Evolutionary conservation across 306 rosid genomes (phyloP), one percentile per base, ranked within the genome.

Genomic region (Castanea crenata): DNA sequence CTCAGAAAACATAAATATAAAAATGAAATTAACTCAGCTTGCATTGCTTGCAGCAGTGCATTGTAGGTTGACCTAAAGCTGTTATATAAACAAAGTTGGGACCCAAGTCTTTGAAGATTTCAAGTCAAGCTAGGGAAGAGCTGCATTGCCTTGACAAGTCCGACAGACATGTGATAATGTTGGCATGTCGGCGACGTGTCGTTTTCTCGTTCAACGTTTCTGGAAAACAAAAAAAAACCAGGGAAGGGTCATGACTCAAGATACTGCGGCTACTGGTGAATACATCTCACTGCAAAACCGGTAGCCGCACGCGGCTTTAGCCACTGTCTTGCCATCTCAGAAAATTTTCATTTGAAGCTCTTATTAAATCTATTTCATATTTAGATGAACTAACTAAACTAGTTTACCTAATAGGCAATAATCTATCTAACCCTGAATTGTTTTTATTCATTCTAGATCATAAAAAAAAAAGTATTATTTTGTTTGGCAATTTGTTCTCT

Each of bases 161-260:
- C 71, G 71, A 68, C 51, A 35, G 14, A 76, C 86, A 83, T 78
- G 80, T 74, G 74, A 31, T 52, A 35, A 29, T 83, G 83, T 52
- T 78, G 74, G 80, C 75, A 23, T 83, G 83, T 78, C 82, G 82
- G 82, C 52, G 31, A 56, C 29, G 74, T 74, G 86, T 52, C 38
- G 11, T 54, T 69, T 78, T 78, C 51, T 6, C 0, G 52, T 74
- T 31, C 74, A 12, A 29, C 3, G 72, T 25, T 59, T 51, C 49
- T 18, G 23, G n/a, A 27, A 63, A 61, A 51, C 0, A 10, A 29
- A 55, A 20, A n/a, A 23, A 44, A n/a, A 3, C 6, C 44, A 18
- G 54, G 18, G 35, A 10, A 38, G 21, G 63, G 27, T 61, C 13
- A 32, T 27, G 27, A 18, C 14, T 31, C 58, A 38, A 41, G 41